Conservation (phyloP, 768 basidiomycete species). For the Tylopilus intermedius region DNA sequence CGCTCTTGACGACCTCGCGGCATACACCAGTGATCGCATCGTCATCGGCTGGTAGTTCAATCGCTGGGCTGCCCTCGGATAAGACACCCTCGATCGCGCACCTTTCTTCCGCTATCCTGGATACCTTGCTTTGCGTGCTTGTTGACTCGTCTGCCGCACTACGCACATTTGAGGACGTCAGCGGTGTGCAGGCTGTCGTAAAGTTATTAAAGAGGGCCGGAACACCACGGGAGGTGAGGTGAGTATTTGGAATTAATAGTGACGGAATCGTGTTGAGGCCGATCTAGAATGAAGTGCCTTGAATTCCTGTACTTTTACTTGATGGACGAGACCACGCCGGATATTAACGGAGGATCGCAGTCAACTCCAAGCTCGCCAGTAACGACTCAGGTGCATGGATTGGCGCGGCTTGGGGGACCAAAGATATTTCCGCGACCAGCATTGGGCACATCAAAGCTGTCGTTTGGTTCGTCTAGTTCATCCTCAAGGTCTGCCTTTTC, state of each 20-base stretch:
- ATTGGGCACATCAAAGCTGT: conserved; percentile 16
- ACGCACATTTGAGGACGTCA: conserved; percentile 70
- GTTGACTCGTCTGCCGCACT: conserved; percentile 77
- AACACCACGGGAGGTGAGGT: conserved; percentile 87
- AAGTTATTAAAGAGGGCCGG: conserved; percentile 81
- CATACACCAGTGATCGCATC: conserved; percentile 42
- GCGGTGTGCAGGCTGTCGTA: conserved; percentile 79
- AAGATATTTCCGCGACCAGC: conserved; percentile 24
- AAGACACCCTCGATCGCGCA: conserved; percentile 28
- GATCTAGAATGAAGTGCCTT: conserved; percentile 84
- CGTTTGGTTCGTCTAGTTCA: conserved; percentile 23
- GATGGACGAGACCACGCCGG: conserved; percentile 62
- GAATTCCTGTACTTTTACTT: conserved; percentile 96
- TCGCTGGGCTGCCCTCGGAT: conserved; percentile 15
- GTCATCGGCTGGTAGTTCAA: conserved; percentile 1
- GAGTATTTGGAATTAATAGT: conserved; percentile 47
- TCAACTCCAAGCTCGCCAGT: conserved; percentile 31
- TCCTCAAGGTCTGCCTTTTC: conserved; percentile 39
- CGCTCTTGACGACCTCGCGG: conserved; percentile 66
- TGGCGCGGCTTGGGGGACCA: conserved; percentile 15
- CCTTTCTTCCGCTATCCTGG: conserved; percentile 72
- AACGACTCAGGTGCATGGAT: conserved; percentile 22
- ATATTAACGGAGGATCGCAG: conserved; percentile 22
- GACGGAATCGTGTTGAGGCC: conserved; percentile 1
- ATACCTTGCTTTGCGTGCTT: conserved; percentile 82